These are phyloP conservation scores for Leccinum variicolor DNA, from an alignment of 768 basidiomycete species.

Conservation along the genomic window DNA sequence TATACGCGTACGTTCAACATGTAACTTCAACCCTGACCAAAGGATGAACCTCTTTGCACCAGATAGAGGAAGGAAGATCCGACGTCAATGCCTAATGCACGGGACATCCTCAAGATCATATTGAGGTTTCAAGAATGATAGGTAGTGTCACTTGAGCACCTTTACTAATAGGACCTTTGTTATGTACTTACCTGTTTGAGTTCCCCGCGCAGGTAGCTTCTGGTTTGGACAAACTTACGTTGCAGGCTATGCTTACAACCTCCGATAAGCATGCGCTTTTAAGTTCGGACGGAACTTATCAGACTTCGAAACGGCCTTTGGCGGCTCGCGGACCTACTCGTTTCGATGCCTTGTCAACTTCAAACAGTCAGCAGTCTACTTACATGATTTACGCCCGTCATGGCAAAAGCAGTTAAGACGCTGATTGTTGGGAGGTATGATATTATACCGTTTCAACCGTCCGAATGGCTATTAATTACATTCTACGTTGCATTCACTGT, in stretches of 20 bases:
- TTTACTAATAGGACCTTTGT: not conserved
- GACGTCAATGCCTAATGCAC: not conserved
- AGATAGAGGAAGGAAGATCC: not conserved
- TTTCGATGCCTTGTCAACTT: not conserved
- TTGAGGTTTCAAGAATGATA: not conserved
- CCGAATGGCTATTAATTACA: not conserved
- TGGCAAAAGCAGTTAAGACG: not conserved
- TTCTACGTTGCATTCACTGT: not conserved
- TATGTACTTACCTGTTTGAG: not conserved
- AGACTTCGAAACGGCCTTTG: not conserved
- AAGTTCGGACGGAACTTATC: not conserved
- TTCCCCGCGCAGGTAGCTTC: not conserved
- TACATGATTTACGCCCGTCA: not conserved
- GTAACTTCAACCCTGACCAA: slow-evolving; percentile 3
- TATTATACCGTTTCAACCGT: not conserved
- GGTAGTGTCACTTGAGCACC: not conserved
- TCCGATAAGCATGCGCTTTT: not conserved
- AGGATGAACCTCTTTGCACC: slow-evolving; percentile 1
- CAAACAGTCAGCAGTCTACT: not conserved
- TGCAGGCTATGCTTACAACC: not conserved
- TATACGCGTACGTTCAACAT: not conserved
- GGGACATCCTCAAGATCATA: not conserved
- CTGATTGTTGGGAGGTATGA: not conserved
- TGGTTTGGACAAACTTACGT: not conserved
- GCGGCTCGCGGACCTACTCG: not conserved